Base-by-base conservation (phyloP, 805 yeast species). In the Candida sakaeoensis region DNA sequence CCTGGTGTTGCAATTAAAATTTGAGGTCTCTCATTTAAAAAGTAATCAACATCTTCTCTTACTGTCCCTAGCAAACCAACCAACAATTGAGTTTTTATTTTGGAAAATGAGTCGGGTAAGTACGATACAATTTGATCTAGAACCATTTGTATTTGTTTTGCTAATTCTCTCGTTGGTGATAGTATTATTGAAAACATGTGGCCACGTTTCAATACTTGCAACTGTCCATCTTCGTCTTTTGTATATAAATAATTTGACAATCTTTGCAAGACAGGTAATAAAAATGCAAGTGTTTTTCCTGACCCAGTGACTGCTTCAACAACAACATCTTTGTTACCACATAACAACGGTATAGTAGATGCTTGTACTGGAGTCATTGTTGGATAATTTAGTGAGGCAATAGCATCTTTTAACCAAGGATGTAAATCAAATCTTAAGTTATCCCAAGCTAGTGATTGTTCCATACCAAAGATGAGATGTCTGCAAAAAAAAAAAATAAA, bases 261-360 rank as follows among this genome's bases (percentile, higher is more conserved):
- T 49, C 80, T 82, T 51, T 89, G 91, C 4, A 89, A 53, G 1
- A 85, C 74, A 0, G 99, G 99, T 2, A 93, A 72, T 4, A 81
- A 78, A 65, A 85, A 93, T 3, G 97, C 84, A n/a, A 90, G 60
- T 0, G 99, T 93, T 58, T 93, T 93, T n/a, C 99, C 99, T 0
- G 97, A 89, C 0, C 99, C 99, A 0, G 99, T 93, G 1, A 88
- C 96, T 0, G 97, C 95, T 57, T 93, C 97, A 1, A 89, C 98
- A 7, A 93, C 93, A 3, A 93, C 96, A 62, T 93, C 99, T 54
- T 91, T 91, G 55, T 89, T 85, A 14, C 80, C 80, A 16, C 82
- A 62, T 48, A 93, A 76, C 44, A 90, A 65, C 0, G 99, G 99
- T 36, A 93, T 85, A 0, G 95, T 82, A 0, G 97, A 79, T 0